These are phyloP conservation scores for Blastomyces emzantsi DNA, from an alignment of 2,329 filamentous ascomycete species.

Conservation along the genomic window DNA sequence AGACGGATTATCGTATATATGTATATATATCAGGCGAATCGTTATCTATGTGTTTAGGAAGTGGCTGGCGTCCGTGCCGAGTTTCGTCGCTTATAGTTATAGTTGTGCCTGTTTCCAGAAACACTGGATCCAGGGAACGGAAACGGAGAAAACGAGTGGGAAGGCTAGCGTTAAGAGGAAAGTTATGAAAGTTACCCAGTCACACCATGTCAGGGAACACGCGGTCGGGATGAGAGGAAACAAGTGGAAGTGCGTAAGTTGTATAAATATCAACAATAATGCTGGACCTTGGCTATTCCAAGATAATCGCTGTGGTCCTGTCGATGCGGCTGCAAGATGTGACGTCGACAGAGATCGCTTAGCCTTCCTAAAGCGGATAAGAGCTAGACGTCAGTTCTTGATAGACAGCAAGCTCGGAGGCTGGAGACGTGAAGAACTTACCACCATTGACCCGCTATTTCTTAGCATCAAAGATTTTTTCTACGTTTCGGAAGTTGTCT, in stretches of 20 bases:
- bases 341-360: conserved; percentile 10
- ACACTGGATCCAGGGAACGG: not conserved
- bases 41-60: not conserved
- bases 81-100: not conserved
- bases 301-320: not conserved
- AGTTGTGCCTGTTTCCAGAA: not conserved
- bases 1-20: not conserved
- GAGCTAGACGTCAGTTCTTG: not conserved
- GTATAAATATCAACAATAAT: not conserved
- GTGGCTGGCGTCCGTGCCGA: not conserved
- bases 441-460: not conserved
- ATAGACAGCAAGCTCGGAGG: not conserved
- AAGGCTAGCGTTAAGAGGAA: no score
- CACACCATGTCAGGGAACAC: not conserved
- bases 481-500: not conserved
- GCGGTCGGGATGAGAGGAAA: not conserved
- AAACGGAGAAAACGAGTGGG: not conserved
- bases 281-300: not conserved
- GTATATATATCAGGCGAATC: not conserved
- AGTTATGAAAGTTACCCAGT: not conserved
- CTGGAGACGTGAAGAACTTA: not conserved
- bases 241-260: not conserved
- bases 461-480: not conserved
- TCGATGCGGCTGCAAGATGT: not conserved
- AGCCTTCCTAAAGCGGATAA: conserved; percentile 2